Percentiles rank a stretch among this genome's conserved stretches.
phyloP scores from a whole-genome alignment of 345 rosid genomes.

The Acer negundo region DNA sequence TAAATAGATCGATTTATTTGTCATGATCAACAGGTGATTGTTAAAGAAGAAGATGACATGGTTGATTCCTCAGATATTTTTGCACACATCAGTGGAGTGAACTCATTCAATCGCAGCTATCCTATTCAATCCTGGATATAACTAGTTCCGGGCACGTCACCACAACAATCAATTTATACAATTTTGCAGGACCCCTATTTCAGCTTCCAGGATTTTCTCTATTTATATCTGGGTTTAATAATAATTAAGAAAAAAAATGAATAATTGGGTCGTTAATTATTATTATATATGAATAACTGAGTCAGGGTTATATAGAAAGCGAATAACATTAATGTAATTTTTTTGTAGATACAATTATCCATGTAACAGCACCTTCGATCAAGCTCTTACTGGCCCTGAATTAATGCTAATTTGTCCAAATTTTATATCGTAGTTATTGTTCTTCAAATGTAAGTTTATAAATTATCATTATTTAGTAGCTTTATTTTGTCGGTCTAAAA shows the following conservation, averaged over 20 bases:
- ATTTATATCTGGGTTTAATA: constrained; percentile 3
- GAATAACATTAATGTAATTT: constrained; percentile 21
- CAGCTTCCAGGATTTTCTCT: constrained; percentile 19
- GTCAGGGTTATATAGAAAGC: constrained; percentile 23
- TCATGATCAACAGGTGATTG: constrained; percentile 46
- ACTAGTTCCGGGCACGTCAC: constrained; percentile 6
- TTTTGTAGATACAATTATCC: constrained; percentile 24
- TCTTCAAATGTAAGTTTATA: not conserved
- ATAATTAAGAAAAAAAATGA: not conserved
- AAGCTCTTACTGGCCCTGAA: not conserved
- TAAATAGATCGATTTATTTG: too few relatives aligned
- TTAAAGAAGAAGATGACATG: constrained; percentile 73
- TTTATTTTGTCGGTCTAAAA: not conserved
- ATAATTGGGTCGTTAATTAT: constrained; percentile 24
- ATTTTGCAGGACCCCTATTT: constrained; percentile 39
- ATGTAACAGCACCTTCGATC: not conserved
- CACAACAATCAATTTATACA: constrained; percentile 14
- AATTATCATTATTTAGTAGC: not conserved
- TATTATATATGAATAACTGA: constrained; percentile 20
- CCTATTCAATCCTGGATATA: constrained; percentile 87
- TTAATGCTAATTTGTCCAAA: constrained; percentile 1
- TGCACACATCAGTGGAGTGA: constrained; percentile 81
- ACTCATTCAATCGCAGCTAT: constrained; percentile 86
- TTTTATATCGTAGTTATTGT: not conserved
- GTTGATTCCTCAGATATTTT: constrained; percentile 80